Conservation (phyloP, 257 asterid species). For the Paulownia fortunei region DNA sequence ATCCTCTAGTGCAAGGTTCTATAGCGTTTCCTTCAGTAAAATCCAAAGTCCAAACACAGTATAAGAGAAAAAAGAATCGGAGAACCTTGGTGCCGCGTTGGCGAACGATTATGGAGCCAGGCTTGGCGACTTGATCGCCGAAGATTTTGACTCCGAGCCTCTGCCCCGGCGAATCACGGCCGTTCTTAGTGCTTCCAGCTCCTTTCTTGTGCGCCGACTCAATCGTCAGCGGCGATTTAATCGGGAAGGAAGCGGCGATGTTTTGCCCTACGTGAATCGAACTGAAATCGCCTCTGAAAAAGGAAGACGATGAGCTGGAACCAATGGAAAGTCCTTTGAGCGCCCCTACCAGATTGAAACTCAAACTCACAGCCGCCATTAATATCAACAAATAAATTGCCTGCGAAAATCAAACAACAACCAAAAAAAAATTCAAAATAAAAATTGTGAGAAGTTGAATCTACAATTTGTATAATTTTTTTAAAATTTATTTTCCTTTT, state of each 20-base stretch:
- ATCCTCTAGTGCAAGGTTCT: neutral
- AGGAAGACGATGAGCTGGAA: constrained; percentile 61
- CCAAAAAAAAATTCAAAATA: no score
- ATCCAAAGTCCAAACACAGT: neutral
- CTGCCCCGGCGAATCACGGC: constrained; percentile 94
- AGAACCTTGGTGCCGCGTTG: constrained; percentile 96
- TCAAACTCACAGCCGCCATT: constrained; percentile 73
- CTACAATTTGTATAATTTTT: neutral
- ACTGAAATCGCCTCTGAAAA: constrained; percentile 63
- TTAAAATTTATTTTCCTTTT: neutral
- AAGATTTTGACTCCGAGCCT: constrained; percentile 95
- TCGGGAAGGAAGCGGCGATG: constrained; percentile 58
- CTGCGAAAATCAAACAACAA: neutral
- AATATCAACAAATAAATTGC: constrained; percentile 6
- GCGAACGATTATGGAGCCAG: constrained; percentile 91
- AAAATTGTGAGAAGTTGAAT: neutral
- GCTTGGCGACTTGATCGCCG: constrained; percentile 88
- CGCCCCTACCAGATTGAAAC: constrained; percentile 66
- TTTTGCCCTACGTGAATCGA: constrained; percentile 44
- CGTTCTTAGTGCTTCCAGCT: constrained; percentile 98
- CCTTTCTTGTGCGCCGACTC: constrained; percentile 98
- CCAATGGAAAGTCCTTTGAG: constrained; percentile 77
- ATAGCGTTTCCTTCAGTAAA: neutral
- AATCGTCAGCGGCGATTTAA: constrained; percentile 65
- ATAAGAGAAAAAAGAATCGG: neutral